phyloP scores from a whole-genome alignment of 805 yeast species.

The Candida maltosa region DNA sequence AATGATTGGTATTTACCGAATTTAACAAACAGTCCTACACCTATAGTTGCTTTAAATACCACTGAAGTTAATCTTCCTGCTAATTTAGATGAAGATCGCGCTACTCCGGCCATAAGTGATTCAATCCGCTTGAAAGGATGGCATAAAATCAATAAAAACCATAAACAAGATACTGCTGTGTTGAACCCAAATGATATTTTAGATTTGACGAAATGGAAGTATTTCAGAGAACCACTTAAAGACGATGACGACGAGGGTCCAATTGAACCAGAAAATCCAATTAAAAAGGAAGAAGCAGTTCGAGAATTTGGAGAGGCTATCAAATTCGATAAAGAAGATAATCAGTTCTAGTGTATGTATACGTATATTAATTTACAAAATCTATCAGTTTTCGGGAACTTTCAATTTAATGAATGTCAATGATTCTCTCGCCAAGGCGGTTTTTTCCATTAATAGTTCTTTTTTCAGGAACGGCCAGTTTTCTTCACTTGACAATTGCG shows the following conservation, averaged over 20 bases:
- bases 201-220: conserved; percentile 36
- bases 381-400: no score
- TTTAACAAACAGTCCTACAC: conserved; percentile 4
- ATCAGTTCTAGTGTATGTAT: conserved; percentile 5
- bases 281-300: conserved; percentile 1
- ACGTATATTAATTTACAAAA: no score
- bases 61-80: no score
- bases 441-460: conserved; percentile 43
- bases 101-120: conserved; percentile 3
- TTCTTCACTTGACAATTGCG: conserved; percentile 31
- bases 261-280: neutral
- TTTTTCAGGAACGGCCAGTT: conserved; percentile 54
- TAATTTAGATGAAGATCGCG: conserved; percentile 4
- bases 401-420: conserved; percentile 50
- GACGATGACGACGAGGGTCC: conserved; percentile 18
- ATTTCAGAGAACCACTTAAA: conserved; percentile 19
- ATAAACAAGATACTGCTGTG: conserved; percentile 1
- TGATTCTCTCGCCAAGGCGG: conserved; percentile 57
- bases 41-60: neutral
- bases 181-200: conserved; percentile 35
- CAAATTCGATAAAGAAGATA: conserved; percentile 3
- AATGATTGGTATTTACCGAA: conserved; percentile 36
- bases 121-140: conserved; percentile 32
- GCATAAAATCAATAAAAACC: conserved; percentile 24
- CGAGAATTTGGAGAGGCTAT: conserved; percentile 6